Evolutionary conservation across 345 rosid genomes (phyloP).

Genomic region (Heritiera fomes): DNA sequence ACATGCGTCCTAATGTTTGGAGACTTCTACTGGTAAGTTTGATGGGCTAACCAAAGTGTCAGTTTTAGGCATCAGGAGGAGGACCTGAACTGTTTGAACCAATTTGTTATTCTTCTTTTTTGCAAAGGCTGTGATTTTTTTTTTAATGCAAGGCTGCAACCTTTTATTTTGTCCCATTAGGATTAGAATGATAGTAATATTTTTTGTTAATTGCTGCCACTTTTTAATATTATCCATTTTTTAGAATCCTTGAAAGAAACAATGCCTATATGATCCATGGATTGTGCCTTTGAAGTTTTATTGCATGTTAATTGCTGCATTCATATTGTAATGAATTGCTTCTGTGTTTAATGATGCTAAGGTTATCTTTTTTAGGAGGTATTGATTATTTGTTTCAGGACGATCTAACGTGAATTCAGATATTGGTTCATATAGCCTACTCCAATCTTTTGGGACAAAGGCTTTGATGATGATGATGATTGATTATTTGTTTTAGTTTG

Average conservation of each 20-base stretch:
- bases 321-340: constrained; percentile 1
- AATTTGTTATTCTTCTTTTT: neutral
- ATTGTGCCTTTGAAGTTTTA: neutral
- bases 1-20: constrained; percentile 91
- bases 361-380: neutral
- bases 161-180: neutral
- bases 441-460: too few relatives aligned
- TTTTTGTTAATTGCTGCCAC: neutral
- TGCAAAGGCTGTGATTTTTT: neutral
- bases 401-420: too few relatives aligned
- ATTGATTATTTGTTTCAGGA: neutral
- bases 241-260: neutral
- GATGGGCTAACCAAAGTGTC: constrained; percentile 2
- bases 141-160: neutral
- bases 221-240: neutral
- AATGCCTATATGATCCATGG: neutral
- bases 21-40: constrained; percentile 91
- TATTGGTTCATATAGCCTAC: too few relatives aligned
- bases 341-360: neutral
- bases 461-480: too few relatives aligned
- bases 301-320: neutral
- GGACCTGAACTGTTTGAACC: neutral
- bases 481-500: neutral
- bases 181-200: neutral
- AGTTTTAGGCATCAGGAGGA: constrained; percentile 15